A percentile compares a stretch with the other conserved stretches of the same genome.
Evolutionary conservation across 371 early-diverging fungal genomes (phyloP).

Genomic region (Mucor circinelloides): DNA sequence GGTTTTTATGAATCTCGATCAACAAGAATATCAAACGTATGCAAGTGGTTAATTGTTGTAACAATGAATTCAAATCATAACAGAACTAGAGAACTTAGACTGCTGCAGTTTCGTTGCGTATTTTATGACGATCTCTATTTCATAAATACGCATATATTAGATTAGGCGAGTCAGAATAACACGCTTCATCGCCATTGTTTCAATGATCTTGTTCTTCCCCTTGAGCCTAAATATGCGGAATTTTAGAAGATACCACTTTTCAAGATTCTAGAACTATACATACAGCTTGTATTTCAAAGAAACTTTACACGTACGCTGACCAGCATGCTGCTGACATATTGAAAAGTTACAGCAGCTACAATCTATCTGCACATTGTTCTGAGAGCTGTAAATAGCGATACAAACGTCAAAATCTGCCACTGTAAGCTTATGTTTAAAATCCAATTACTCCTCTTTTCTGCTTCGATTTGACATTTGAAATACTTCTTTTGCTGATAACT

Average conservation of each 20-base stretch:
- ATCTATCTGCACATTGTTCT: not conserved
- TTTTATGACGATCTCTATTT: not conserved
- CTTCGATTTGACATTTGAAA: not conserved
- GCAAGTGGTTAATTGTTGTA: not conserved
- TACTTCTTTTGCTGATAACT: too few species aligned
- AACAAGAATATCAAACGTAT: not conserved
- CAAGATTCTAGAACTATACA: not conserved
- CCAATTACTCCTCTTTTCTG: not conserved
- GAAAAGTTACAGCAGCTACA: too few species aligned
- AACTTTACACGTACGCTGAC: not conserved
- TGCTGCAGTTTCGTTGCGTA: not conserved
- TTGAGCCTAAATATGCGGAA: not conserved
- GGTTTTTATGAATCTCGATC: not conserved
- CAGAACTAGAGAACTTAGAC: not conserved
- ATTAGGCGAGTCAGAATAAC: not conserved
- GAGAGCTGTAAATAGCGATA: not conserved
- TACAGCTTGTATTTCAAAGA: not conserved
- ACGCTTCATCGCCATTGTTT: not conserved
- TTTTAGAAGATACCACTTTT: not conserved
- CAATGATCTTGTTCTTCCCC: not conserved
- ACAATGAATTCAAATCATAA: not conserved
- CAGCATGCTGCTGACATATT: too few species aligned
- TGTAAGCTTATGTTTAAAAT: not conserved
- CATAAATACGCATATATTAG: not conserved
- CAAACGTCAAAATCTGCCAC: not conserved